Percentiles rank a stretch among this genome's conserved stretches.
These are phyloP conservation scores for Claviceps monticola DNA, from an alignment of 2,329 filamentous ascomycete genomes.

Conservation along the genomic window DNA sequence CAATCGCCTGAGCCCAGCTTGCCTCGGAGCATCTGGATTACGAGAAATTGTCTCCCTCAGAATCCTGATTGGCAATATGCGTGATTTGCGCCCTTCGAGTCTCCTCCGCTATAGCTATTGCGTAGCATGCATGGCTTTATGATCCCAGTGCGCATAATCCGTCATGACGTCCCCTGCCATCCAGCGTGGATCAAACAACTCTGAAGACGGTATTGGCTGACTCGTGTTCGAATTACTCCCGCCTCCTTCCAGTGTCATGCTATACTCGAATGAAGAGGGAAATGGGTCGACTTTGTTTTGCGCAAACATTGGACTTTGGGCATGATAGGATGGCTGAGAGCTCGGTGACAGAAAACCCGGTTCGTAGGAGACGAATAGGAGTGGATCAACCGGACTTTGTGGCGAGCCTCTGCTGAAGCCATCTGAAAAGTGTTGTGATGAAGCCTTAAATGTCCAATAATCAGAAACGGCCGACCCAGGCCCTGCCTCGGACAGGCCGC, in stretches of 20 bases:
- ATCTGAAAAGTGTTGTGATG: neutral
- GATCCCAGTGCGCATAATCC: neutral
- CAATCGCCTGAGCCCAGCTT: neutral
- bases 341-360: neutral
- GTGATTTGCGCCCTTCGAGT: neutral
- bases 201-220: neutral
- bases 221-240: neutral
- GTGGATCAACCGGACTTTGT: neutral
- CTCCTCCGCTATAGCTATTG: neutral
- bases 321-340: neutral
- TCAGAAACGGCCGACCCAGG: neutral
- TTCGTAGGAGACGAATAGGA: neutral
- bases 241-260: neutral
- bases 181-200: neutral
- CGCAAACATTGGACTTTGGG: neutral
- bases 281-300: neutral
- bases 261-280: neutral
- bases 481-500: neutral
- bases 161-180: neutral
- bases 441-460: neutral
- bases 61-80: neutral
- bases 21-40: neutral
- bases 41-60: neutral
- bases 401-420: neutral
- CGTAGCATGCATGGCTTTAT: neutral